Evolutionary conservation across 345 rosid genomes (phyloP), one percentile per base, ranked within the genome.

Genomic region (Euphorbia peplus): DNA sequence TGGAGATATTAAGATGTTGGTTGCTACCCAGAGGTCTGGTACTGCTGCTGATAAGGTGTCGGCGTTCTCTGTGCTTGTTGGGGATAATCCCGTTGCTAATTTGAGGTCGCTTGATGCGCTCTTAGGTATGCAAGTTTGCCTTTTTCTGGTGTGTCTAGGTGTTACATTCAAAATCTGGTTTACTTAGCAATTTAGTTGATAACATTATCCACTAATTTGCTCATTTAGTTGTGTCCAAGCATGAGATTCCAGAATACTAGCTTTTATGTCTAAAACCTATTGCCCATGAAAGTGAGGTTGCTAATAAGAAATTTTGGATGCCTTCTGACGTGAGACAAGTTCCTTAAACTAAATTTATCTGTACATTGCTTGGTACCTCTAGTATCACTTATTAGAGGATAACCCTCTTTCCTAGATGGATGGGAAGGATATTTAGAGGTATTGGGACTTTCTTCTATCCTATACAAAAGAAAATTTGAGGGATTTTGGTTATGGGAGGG

Each of bases 31-130:
- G 75, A 84, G 93, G 83, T 87, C 99, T 4, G 98, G 99, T 60
- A 95, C 99, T 15, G 96, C 88, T 2, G 82, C 95, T 57, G 99
- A 95, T 82, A 91, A 90, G 75, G 93, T 95, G 52, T 86, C 98
- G 22, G 95, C 98, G 0, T 95, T 90, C 79, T 86, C 95, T 29
- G 86, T 90, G 32, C 82, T 90, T 81, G 84, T 91, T 26, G 99
- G 92, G 41, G 96, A 91, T 80, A 95, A 95, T 63, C 91, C 98
- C 0, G 69, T 95, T 29, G 98, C 98, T 47, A 95, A 91, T 78
- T 75, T 95, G 87, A 81, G 87, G 75, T 87, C 99, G 12, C 95
- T 95, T 65, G 99, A 90, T 81, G 96, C 90, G 1, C 87, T 95
- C 48, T 70, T 95, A 74, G 97, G 99, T 91, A 78, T 69, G 83